Conservation (phyloP, 139 green algal species). For the Chlamydomonas asymmetrica region DNA sequence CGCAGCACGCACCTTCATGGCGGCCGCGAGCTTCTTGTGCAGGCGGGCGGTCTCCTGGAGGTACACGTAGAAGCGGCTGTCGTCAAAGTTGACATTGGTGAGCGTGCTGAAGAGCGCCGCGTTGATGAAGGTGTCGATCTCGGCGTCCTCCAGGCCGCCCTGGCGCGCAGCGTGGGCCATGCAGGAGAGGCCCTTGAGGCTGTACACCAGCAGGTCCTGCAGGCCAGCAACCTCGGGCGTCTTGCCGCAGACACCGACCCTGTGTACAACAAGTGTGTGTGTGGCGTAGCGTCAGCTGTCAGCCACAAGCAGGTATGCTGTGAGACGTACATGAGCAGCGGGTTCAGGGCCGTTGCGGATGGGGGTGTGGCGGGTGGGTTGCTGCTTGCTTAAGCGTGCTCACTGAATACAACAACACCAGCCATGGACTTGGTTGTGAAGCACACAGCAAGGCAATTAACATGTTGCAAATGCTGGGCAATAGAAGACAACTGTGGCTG, state of each 20-base stretch:
- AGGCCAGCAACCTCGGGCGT: constrained; percentile 61
- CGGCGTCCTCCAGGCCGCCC: constrained; percentile 23
- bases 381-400: too few relatives aligned
- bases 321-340: too few relatives aligned
- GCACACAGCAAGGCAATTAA: too few relatives aligned
- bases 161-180: constrained; percentile 8
- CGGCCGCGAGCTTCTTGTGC: background rate
- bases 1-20: background rate
- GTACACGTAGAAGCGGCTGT: background rate
- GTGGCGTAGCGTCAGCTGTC: too few relatives aligned
- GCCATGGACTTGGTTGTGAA: too few relatives aligned
- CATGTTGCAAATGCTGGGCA: too few relatives aligned
- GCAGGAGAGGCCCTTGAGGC: constrained; percentile 24
- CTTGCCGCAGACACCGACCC: constrained; percentile 76
- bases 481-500: too few relatives aligned
- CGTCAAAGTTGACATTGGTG: constrained; percentile 78
- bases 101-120: constrained; percentile 61
- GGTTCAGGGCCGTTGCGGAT: too few relatives aligned
- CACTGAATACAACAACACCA: too few relatives aligned
- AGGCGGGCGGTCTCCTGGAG: background rate
- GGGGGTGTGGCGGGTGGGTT: too few relatives aligned
- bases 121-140: constrained; percentile 57
- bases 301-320: too few relatives aligned
- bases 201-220: constrained; percentile 67
- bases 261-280: too few relatives aligned